Base-by-base conservation (phyloP, 805 yeast species). In the Barnettozyma pratensis region DNA sequence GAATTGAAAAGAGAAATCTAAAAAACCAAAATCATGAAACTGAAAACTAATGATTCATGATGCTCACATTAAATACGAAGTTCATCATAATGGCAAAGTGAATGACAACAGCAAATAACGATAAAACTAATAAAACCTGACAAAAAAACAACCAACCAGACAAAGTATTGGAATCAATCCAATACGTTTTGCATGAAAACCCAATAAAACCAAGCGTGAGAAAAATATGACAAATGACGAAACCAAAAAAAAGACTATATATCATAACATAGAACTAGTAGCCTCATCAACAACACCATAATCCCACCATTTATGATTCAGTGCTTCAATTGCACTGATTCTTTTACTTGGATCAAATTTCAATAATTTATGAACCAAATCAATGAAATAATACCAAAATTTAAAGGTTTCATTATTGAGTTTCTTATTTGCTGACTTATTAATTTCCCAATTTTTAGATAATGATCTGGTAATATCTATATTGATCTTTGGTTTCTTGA, bases 311-410 rank as follows among this genome's bases (percentile, higher is more conserved):
- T 87, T 89, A 65, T 88, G 96, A 50, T 75, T 73, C 55, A 88
- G 72, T 0, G 95, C 94, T 53, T 85, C 84, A 50, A 75, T 77
- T 5, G 92, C 96, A 2, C 87, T 79, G 46, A 86, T 80, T 55
- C 96, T 72, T 59, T 81, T 74, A 3, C 73, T 62, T 1, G 96
- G 95, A 60, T 87, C 88, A 57, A 83, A 83, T 30, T 76, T 81
- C 52, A 88, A 77, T 59, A 87, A 73, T 55, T 75, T 76, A 51
- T 75, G 77, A 53, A 87, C 69, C 56, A 88, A 71, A 64, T 88
- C 96, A 45, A 75, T 68, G 64, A 90, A 90, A 66, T 77, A 77
- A 72, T 79, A 85, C 97, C 97, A 91, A 65, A 89, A 89, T 41
- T 79, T 74, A 62, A 85, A 85, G 48, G 81, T 79, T 40, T 85